Evolutionary conservation across 352 stramenopile species (phyloP), one percentile per base, ranked within the genome.

Genomic region (Globisporangium yorkense): DNA sequence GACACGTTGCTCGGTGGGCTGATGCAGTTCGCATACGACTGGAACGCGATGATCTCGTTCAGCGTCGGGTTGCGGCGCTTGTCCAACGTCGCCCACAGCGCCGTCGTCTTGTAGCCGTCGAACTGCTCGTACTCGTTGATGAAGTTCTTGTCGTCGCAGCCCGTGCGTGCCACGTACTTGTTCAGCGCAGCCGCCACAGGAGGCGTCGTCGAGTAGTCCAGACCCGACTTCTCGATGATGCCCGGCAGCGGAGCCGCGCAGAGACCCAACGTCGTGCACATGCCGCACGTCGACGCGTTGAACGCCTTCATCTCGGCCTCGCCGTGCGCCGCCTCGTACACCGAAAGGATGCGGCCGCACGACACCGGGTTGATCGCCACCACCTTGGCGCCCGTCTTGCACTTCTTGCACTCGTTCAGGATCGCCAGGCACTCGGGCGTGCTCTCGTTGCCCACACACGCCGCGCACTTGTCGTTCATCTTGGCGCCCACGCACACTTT

Each of bases 91-190:
- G 53, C 72, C 74, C 74, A 87, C 47, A 84, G 44, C 4, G 77
- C 67, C 18, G 65, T 70, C 12, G 13, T 52, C 41, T 46, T 72
- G 62, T 68, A 69, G 46, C 74, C 72, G 44, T 85, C 71, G 63
- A 79, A 87, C 54, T 73, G 29, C 35, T 74, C 64, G 63, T 83
- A 87, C 61, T 77, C 77, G 47, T 72, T 74, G 52, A 85, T 83
- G 37, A 62, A 57, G 54, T 73, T 63, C n/a, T 74, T 68, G 54
- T 87, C 74, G 31, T 87, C 68, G 40, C 77, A 87, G 18, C 77
- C 77, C 15, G 77, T 84, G 29, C 61, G 63, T 45, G 72, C 54
- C 7, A 65, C 73, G 66, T 78, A 85, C 61, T 57, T 71, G 58
- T 62, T 65, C 13, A 87, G 66, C 3, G 39, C 46, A 4, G 56